A percentile compares a stretch with the other conserved stretches of the same genome.
Evolutionary conservation across 495 filamentous ascomycete species (phyloP).

Genomic region (Podospora appendiculata): DNA sequence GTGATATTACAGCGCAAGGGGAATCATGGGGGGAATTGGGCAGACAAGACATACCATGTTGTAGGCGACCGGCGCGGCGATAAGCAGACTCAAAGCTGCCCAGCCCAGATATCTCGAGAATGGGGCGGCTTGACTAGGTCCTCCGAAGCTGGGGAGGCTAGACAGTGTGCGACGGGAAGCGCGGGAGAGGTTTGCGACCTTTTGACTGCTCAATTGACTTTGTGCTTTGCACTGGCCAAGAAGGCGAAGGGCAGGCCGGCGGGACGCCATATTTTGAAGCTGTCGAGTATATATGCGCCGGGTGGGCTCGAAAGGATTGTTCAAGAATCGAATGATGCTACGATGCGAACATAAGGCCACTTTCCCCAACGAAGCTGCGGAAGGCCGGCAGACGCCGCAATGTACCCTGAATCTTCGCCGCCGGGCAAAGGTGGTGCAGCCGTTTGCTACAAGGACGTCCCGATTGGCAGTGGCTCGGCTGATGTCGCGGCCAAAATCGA

Average conservation of each 20-base stretch:
- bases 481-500: slow-evolving; percentile 17
- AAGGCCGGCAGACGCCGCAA: slow-evolving; percentile 5
- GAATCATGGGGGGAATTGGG: too few relatives aligned
- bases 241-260: slow-evolving; percentile 15
- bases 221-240: slow-evolving; percentile 16
- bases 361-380: slow-evolving; percentile 6
- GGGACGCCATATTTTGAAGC: slow-evolving; percentile 14
- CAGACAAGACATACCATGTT: slow-evolving; percentile 32
- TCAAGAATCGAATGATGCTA: slow-evolving; percentile 16
- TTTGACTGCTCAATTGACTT: slow-evolving; percentile 8
- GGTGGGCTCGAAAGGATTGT: too few relatives aligned
- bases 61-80: slow-evolving; percentile 17
- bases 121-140: slow-evolving; percentile 1
- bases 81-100: slow-evolving; percentile 17
- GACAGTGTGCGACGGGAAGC: slow-evolving; percentile 10
- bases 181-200: background rate
- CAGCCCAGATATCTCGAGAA: slow-evolving; percentile 12
- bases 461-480: slow-evolving; percentile 10
- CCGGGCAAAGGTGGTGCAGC: too few relatives aligned
- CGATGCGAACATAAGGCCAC: slow-evolving; percentile 23
- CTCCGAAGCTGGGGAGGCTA: slow-evolving; percentile 7
- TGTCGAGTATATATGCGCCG: too few relatives aligned
- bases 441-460: background rate
- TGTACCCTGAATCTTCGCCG: background rate
- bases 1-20: too few relatives aligned